A percentile compares a stretch with the other conserved stretches of the same genome.
phyloP scores from a whole-genome alignment of 2,329 filamentous ascomycete genomes.

The Fusarium nelsonii region DNA sequence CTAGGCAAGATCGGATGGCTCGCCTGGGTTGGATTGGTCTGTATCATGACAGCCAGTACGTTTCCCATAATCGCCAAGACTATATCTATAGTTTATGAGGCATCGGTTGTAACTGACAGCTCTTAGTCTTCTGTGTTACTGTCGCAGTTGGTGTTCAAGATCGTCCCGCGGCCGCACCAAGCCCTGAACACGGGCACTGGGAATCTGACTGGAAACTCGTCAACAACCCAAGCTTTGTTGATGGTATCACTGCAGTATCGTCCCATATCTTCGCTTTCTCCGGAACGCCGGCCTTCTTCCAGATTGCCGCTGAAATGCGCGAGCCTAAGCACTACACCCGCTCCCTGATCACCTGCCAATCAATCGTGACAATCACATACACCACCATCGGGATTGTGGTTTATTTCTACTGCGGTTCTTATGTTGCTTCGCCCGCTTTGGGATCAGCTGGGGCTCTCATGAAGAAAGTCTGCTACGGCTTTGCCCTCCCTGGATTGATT shows the following conservation, averaged over 20 bases:
- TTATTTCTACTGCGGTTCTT: constrained; percentile 61
- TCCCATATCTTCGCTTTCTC: constrained; percentile 54
- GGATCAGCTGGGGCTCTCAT: constrained; percentile 57
- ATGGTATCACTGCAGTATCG: constrained; percentile 51
- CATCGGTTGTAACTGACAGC: background rate
- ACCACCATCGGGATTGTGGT: constrained; percentile 54
- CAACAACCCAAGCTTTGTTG: constrained; percentile 49
- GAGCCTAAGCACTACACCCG: constrained; percentile 45
- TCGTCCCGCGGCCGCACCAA: constrained; percentile 27
- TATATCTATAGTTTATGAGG: background rate
- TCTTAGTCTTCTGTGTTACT: constrained; percentile 32
- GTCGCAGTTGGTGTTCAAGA: constrained; percentile 35
- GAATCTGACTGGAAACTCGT: constrained; percentile 49
- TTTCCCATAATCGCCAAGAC: background rate
- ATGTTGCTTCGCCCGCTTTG: constrained; percentile 60
- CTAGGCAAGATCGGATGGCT: constrained; percentile 52
- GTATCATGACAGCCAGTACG: constrained; percentile 38
- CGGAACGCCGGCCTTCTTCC: constrained; percentile 53
- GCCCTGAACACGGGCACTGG: constrained; percentile 38
- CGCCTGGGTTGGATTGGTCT: constrained; percentile 47
- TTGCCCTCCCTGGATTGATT: constrained; percentile 49
- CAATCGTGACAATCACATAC: constrained; percentile 50
- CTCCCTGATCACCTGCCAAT: constrained; percentile 41
- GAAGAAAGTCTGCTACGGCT: constrained; percentile 60
- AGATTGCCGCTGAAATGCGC: constrained; percentile 51